Conservation (phyloP, 192 early-diverging fungal genomes). For the Allomyces arbusculus region DNA sequence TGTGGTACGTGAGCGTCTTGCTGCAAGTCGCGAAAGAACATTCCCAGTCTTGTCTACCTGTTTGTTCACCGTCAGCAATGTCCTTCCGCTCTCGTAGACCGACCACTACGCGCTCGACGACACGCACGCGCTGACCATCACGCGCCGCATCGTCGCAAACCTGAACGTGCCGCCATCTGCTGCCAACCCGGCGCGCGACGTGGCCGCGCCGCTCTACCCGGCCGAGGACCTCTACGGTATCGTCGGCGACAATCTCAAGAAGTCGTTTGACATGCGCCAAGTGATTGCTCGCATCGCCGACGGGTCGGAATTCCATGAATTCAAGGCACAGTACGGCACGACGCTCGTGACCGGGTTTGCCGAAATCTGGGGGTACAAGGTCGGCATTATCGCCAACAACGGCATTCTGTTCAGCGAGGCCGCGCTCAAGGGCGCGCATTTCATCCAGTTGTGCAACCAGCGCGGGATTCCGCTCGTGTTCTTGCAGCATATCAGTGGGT, state of each 20-base stretch:
- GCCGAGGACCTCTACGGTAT: constrained; percentile 76
- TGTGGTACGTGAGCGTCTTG: background rate
- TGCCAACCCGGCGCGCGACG: background rate
- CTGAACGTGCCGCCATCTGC: constrained; percentile 37
- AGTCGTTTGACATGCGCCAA: constrained; percentile 71
- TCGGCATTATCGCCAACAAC: constrained; percentile 90
- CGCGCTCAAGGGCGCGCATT: constrained; percentile 87
- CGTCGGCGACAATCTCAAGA: constrained; percentile 75
- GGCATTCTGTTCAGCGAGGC: constrained; percentile 87
- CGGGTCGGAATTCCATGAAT: constrained; percentile 73
- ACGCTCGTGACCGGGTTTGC: constrained; percentile 82
- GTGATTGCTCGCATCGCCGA: constrained; percentile 91
- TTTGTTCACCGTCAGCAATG: background rate
- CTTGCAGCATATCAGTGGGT: constrained; percentile 90
- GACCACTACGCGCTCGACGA: constrained; percentile 79
- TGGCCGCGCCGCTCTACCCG: constrained; percentile 60
- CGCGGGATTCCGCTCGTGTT: constrained; percentile 75
- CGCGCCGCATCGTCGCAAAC: constrained; percentile 63
- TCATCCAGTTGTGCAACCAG: constrained; percentile 78
- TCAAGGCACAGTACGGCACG: constrained; percentile 81
- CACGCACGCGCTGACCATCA: constrained; percentile 65
- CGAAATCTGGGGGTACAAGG: constrained; percentile 67
- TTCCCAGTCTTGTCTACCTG: background rate
- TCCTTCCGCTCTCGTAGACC: constrained; percentile 15
- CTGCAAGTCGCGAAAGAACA: background rate